Evolutionary conservation across 768 basidiomycete species (phyloP).

Genomic region (Phanerodontia chrysosporium): DNA sequence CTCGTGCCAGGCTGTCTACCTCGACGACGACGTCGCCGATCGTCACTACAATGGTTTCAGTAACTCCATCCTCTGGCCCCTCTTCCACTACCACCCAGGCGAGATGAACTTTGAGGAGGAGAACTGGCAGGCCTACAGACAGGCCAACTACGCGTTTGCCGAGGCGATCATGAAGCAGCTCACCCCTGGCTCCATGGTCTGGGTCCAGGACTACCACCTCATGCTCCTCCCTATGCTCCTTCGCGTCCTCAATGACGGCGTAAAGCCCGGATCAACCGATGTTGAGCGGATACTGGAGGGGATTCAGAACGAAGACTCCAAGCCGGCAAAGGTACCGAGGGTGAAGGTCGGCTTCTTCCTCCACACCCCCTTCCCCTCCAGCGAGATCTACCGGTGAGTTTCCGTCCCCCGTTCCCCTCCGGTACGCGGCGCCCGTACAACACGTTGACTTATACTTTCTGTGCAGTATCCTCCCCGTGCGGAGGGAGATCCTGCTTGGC

Average conservation of each 20-base stretch:
- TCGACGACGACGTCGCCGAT: slow-evolving; percentile 98
- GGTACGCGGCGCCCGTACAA: not conserved
- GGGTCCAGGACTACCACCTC: slow-evolving; percentile 98
- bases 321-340: slow-evolving; percentile 42
- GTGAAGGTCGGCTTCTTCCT: slow-evolving; percentile 99
- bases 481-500: slow-evolving; percentile 95
- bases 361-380: slow-evolving; percentile 96
- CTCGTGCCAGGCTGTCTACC: slow-evolving; percentile 95
- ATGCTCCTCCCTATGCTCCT: slow-evolving; percentile 97
- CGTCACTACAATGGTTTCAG: slow-evolving; percentile 98
- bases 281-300: slow-evolving; percentile 71
- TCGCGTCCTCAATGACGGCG: slow-evolving; percentile 83
- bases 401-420: slow-evolving; percentile 14
- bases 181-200: slow-evolving; percentile 88
- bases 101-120: slow-evolving; percentile 99
- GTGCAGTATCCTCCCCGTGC: slow-evolving; percentile 87
- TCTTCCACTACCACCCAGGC: slow-evolving; percentile 99
- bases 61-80: slow-evolving; percentile 98
- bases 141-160: slow-evolving; percentile 93
- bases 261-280: slow-evolving; percentile 56
- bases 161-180: slow-evolving; percentile 80
- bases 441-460: not conserved
- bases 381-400: slow-evolving; percentile 90
- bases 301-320: slow-evolving; percentile 47
- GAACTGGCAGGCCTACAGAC: slow-evolving; percentile 96